phyloP scores from a whole-genome alignment of 208 protist genomes.

The Phytomonas sp. region DNA sequence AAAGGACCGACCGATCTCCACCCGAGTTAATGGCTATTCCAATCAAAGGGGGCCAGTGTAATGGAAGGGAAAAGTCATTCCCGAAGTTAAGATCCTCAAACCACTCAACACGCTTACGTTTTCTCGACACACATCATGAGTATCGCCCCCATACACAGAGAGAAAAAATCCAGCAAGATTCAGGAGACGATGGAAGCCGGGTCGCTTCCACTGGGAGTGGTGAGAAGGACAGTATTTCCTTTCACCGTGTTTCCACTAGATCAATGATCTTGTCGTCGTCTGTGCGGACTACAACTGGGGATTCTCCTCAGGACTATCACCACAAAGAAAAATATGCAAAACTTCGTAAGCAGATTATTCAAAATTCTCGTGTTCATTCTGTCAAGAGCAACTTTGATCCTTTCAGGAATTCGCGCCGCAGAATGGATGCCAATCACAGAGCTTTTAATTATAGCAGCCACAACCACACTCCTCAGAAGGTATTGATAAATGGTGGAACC shows the following conservation, averaged over 20 bases:
- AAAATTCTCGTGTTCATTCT: neutral
- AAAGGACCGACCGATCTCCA: neutral
- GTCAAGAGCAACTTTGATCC: neutral
- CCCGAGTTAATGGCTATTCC: neutral
- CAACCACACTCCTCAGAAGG: neutral
- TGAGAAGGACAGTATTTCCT: neutral
- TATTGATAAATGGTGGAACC: neutral
- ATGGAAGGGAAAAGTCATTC: neutral
- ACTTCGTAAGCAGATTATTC: neutral
- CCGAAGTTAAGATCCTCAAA: neutral
- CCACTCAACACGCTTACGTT: neutral
- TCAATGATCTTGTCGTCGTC: neutral
- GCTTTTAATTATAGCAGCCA: neutral
- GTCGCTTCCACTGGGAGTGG: neutral
- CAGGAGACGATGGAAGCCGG: neutral
- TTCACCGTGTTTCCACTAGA: neutral
- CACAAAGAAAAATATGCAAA: neutral
- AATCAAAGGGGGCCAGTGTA: neutral
- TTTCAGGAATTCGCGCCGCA: neutral
- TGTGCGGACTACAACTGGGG: neutral
- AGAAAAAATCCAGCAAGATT: neutral
- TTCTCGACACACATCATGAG: neutral
- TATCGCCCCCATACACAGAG: neutral
- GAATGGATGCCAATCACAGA: neutral
- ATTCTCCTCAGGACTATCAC: neutral